A percentile compares a stretch with the other conserved stretches of the same genome.
Conservation (phyloP, 2,329 filamentous ascomycete species). For the Alternaria tenuissima region DNA sequence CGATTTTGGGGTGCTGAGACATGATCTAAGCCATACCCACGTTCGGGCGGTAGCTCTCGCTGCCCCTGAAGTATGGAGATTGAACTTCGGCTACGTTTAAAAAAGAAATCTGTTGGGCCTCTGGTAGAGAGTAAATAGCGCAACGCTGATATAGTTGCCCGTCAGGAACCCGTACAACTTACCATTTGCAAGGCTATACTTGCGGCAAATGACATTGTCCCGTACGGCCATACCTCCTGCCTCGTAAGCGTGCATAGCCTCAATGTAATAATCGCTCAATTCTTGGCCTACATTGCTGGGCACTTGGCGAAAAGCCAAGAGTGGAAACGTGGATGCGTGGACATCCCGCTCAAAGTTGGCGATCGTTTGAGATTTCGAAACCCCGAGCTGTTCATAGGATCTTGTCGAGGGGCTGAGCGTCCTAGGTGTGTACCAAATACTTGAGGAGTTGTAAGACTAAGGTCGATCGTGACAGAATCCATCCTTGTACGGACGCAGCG, state of each 20-base stretch:
- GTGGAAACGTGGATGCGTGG: slow-evolving; percentile 11
- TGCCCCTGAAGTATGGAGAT: slow-evolving; percentile 4
- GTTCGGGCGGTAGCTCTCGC: not conserved
- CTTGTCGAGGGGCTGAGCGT: not conserved
- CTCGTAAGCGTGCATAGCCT: slow-evolving; percentile 9
- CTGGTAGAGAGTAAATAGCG: not conserved
- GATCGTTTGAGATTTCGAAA: not conserved
- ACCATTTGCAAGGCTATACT: not conserved
- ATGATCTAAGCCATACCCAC: not conserved
- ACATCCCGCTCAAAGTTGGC: slow-evolving; percentile 6
- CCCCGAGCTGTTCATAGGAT: not conserved
- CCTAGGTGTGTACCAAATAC: not conserved
- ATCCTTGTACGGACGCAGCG: not conserved
- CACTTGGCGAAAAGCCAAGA: slow-evolving; percentile 12
- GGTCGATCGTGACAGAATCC: not conserved
- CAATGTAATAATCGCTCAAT: slow-evolving; percentile 9
- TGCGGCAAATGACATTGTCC: not conserved
- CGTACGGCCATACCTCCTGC: not conserved
- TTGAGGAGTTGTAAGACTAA: not conserved
- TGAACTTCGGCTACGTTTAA: not conserved
- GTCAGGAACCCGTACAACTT: not conserved
- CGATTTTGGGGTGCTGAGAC: not conserved
- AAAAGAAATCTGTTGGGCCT: not conserved
- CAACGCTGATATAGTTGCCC: slow-evolving; percentile 1
- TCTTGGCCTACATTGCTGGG: slow-evolving; percentile 9